Percentiles rank a stretch among this genome's conserved stretches.
These are phyloP conservation scores for Plasmodium chabaudi DNA, from an alignment of 169 alveolate species.

Conservation along the genomic window DNA sequence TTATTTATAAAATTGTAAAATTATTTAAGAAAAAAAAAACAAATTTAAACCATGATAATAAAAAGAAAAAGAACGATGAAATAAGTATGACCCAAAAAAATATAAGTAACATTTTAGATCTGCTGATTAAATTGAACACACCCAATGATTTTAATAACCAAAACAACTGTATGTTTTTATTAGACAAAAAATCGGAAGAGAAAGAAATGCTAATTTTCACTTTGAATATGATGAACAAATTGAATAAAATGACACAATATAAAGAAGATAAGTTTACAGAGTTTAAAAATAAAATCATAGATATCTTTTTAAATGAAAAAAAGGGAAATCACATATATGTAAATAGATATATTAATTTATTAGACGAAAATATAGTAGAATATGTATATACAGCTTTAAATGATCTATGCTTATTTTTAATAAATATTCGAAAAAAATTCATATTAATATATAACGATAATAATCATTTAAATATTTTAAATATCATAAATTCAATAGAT, in stretches of 20 bases:
- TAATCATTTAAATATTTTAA: conserved; percentile 22
- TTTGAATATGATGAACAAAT: conserved; percentile 36
- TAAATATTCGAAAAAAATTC: conserved; percentile 18
- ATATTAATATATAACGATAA: conserved; percentile 51
- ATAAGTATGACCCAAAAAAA: conserved; percentile 13
- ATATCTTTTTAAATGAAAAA: conserved; percentile 28
- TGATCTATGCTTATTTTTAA: conserved; percentile 37
- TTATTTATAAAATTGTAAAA: conserved; percentile 43
- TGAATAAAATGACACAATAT: conserved; percentile 33
- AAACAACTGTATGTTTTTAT: background rate
- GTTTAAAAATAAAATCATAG: conserved; percentile 38
- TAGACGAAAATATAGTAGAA: conserved; percentile 34
- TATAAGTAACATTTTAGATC: conserved; percentile 24
- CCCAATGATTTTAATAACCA: background rate
- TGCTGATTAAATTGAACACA: conserved; percentile 11
- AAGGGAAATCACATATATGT: conserved; percentile 55
- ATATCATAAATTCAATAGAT: conserved; percentile 39
- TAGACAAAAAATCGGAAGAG: conserved; percentile 35
- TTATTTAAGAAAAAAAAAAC: conserved; percentile 23
- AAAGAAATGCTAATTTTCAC: conserved; percentile 53
- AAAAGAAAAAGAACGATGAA: background rate
- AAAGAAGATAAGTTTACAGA: conserved; percentile 36
- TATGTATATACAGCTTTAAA: conserved; percentile 31
- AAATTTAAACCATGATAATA: background rate
- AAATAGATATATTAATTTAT: conserved; percentile 49